Evolutionary conservation across 2,329 filamentous ascomycete genomes (phyloP).

Genomic region (Anisogramma anomala): DNA sequence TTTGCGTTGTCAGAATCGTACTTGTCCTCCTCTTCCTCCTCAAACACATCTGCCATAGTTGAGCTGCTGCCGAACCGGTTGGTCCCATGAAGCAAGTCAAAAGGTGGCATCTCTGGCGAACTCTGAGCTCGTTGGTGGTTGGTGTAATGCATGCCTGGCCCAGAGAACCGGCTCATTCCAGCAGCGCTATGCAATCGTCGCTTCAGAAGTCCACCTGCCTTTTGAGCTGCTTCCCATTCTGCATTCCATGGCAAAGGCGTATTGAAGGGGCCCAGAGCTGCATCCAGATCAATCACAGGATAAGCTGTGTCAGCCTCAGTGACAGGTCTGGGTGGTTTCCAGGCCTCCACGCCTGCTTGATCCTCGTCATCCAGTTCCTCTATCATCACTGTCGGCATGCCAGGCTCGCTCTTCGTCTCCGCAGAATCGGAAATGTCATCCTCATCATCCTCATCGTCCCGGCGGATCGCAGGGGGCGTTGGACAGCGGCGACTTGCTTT

Average conservation of each 20-base stretch:
- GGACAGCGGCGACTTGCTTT: constrained; percentile 33
- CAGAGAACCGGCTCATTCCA: constrained; percentile 55
- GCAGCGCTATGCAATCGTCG: constrained; percentile 68
- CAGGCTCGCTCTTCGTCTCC: constrained; percentile 20
- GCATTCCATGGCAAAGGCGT: constrained; percentile 55
- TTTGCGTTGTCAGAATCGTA: constrained; percentile 36
- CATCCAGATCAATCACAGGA: constrained; percentile 87
- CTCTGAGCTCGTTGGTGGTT: constrained; percentile 67
- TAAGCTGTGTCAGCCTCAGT: constrained; percentile 55
- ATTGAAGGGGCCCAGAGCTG: constrained; percentile 83
- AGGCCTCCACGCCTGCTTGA: constrained; percentile 20
- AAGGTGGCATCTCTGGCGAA: constrained; percentile 66
- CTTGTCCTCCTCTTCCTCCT: constrained; percentile 64
- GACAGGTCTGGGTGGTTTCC: constrained; percentile 28
- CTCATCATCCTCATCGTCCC: constrained; percentile 22
- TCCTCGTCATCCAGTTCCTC: constrained; percentile 27
- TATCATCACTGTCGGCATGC: constrained; percentile 29
- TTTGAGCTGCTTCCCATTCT: constrained; percentile 57
- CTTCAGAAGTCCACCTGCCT: constrained; percentile 43
- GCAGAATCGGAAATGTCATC: constrained; percentile 19
- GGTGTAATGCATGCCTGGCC: constrained; percentile 56
- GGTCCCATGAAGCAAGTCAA: constrained; percentile 51
- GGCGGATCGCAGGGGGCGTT: constrained; percentile 32
- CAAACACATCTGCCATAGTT: constrained; percentile 77
- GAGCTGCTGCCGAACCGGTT: constrained; percentile 54